A percentile compares a stretch with the other conserved stretches of the same genome.
Evolutionary conservation across 139 green algal species (phyloP).

Genomic region (Desmodesmus armatus): DNA sequence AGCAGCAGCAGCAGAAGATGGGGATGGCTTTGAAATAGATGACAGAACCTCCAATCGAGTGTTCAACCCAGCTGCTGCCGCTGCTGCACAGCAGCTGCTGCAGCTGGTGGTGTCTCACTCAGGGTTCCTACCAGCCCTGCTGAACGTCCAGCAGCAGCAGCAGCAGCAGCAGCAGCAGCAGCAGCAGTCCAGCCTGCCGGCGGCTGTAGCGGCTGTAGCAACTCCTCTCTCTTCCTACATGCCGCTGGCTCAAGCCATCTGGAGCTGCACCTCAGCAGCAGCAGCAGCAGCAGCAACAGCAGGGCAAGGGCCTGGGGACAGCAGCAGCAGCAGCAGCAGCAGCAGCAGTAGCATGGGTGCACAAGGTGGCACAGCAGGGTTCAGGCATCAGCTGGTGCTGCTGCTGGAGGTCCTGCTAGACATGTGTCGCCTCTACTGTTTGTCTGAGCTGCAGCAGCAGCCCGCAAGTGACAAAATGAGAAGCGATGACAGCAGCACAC

Average conservation of each 20-base stretch:
- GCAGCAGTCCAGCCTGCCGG: constrained; percentile 5
- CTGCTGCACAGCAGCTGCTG: constrained; percentile 44
- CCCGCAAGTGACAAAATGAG: no score
- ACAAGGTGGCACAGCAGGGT: background rate
- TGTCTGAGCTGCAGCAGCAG: background rate
- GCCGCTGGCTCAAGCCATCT: constrained; percentile 44
- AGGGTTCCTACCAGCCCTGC: constrained; percentile 47
- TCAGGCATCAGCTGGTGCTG: constrained; percentile 57
- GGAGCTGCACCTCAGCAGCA: background rate
- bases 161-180: constrained; percentile 17
- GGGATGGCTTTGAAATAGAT: background rate
- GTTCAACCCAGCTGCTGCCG: constrained; percentile 4
- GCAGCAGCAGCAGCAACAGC: background rate
- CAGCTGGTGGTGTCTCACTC: constrained; percentile 52
- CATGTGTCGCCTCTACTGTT: constrained; percentile 49
- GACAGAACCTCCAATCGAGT: background rate
- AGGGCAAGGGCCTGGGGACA: background rate
- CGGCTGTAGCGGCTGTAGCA: constrained; percentile 27
- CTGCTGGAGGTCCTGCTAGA: constrained; percentile 71
- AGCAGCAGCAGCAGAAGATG: constrained; percentile 3
- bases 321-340: background rate
- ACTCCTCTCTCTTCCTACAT: constrained; percentile 58
- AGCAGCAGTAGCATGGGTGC: background rate
- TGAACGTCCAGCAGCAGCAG: constrained; percentile 24
- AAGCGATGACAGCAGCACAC: constrained; percentile 1